Evolutionary conservation across 306 rosid genomes (phyloP), one percentile per base, ranked within the genome.

Genomic region (Urtica urens): DNA sequence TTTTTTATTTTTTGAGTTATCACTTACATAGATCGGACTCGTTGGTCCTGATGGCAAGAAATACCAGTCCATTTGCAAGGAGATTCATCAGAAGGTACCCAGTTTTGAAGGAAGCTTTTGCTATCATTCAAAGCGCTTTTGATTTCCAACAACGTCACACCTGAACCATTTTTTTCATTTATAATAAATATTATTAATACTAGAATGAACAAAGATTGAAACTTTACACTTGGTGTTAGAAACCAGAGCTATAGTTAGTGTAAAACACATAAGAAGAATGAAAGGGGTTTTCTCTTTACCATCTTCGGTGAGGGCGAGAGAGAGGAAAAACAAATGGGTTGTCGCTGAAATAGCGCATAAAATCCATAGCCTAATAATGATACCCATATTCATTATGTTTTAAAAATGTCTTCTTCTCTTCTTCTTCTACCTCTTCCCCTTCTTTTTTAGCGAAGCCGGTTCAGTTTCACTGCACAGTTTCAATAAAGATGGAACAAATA

Each of bases 21-120:
- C n/a, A n/a, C 77, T 27, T 82, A 92, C 99, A 92, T 78, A 21
- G 83, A 64, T 44, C 76, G 55, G 47, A 92, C 96, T 55, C 83
- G 62, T 60, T 63, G 84, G 48, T 86, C 96, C 38, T 61, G 73
- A 76, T 82, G 68, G 68, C 99, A 85, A 51, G 81, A 22, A 62
- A 85, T 78, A n/a, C 99, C 99, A 58, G 93, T 79, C 99, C 99
- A 92, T 17, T 67, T 24, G 76, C 99, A 92, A 38, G 83, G 96
- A 60, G 94, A 73, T 39, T 67, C 93, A 67, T 82, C 94, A 10
- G 72, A 35, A 53, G 68, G 76, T 51, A 53, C 59, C 99, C 99
- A 92, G 68, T 86, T 70, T 26, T 72, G 68, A 10, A 92, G 96
- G 55, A 65, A 55, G 63, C 80, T 65, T 57, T 34, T 69, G 21